Evolutionary conservation across 345 rosid species (phyloP).

Genomic region (Brassica juncea): DNA sequence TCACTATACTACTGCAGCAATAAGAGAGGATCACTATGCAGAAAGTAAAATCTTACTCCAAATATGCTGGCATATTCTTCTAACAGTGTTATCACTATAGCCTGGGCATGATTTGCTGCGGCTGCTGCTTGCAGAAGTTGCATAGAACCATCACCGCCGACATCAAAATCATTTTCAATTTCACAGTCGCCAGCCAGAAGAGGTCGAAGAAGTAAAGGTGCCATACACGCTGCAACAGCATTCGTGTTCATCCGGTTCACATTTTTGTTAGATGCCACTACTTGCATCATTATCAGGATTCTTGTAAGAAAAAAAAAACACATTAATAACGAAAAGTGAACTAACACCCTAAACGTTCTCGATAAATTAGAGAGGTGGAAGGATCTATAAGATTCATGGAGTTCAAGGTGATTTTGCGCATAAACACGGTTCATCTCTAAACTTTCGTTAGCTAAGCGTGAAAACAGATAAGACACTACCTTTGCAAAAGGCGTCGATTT

Average conservation of each 20-base stretch:
- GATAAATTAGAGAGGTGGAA: neutral
- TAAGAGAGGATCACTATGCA: constrained; percentile 5
- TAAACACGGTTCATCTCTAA: neutral
- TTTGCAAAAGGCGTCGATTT: constrained; percentile 87
- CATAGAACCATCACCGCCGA: constrained; percentile 91
- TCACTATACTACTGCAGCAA: neutral
- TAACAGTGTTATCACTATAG: constrained; percentile 84
- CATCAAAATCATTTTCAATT: constrained; percentile 84
- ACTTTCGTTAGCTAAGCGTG: constrained; percentile 1
- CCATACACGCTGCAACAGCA: constrained; percentile 99
- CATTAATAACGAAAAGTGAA: constrained; percentile 6
- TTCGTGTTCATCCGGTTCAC: constrained; percentile 92
- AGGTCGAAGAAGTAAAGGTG: constrained; percentile 97
- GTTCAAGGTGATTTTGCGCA: neutral
- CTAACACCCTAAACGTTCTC: neutral
- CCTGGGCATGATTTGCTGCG: constrained; percentile 99
- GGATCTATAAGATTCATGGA: neutral
- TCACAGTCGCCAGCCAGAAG: constrained; percentile 97
- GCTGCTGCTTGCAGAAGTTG: constrained; percentile 98
- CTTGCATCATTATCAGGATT: constrained; percentile 92
- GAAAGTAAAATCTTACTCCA: constrained; percentile 60
- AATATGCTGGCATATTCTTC: constrained; percentile 86
- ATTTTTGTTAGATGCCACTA: constrained; percentile 70
- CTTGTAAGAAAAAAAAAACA: constrained; percentile 49
- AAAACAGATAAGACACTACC: constrained; percentile 48